Evolutionary conservation across 805 yeast species (phyloP).

Genomic region (Maudiozyma bulderi): DNA sequence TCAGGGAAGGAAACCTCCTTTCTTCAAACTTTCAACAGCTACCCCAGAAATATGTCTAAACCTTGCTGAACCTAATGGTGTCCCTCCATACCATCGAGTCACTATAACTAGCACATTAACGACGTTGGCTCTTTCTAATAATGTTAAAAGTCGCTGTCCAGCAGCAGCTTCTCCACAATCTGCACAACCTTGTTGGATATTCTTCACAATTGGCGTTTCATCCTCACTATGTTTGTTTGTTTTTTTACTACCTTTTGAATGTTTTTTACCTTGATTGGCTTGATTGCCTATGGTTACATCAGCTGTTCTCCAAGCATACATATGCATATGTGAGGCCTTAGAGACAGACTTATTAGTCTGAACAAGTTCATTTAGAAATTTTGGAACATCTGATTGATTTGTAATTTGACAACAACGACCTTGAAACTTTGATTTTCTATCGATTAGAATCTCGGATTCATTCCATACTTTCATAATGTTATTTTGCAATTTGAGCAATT

Average conservation of each 20-base stretch:
- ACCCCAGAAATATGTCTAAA: slow-evolving; percentile 57
- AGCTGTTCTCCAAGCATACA: slow-evolving; percentile 64
- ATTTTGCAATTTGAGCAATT: not conserved
- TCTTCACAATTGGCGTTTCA: not conserved
- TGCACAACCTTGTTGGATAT: slow-evolving; percentile 45
- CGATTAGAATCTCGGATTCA: slow-evolving; percentile 32
- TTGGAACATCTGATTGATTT: slow-evolving; percentile 35
- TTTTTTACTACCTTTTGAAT: slow-evolving; percentile 5
- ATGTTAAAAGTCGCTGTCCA: slow-evolving; percentile 47
- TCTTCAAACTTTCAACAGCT: slow-evolving; percentile 41
- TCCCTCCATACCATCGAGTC: slow-evolving; percentile 77
- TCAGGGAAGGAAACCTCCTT: slow-evolving; percentile 26
- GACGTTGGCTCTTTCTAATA: slow-evolving; percentile 41
- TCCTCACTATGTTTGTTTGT: not conserved
- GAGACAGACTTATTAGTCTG: slow-evolving; percentile 37
- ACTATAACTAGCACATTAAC: slow-evolving; percentile 57
- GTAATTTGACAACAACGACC: slow-evolving; percentile 43
- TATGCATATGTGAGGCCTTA: slow-evolving; percentile 62
- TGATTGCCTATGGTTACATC: slow-evolving; percentile 1
- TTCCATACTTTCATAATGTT: slow-evolving; percentile 28
- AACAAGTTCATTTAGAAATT: slow-evolving; percentile 35
- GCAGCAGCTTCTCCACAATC: slow-evolving; percentile 76
- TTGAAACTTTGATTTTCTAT: slow-evolving; percentile 58
- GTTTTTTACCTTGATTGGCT: slow-evolving; percentile 1
- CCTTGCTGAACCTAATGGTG: slow-evolving; percentile 60